Percentiles rank a stretch among this genome's conserved stretches.
phyloP scores from a whole-genome alignment of 2,329 filamentous ascomycete species.

The Hypoxylon sp. region DNA sequence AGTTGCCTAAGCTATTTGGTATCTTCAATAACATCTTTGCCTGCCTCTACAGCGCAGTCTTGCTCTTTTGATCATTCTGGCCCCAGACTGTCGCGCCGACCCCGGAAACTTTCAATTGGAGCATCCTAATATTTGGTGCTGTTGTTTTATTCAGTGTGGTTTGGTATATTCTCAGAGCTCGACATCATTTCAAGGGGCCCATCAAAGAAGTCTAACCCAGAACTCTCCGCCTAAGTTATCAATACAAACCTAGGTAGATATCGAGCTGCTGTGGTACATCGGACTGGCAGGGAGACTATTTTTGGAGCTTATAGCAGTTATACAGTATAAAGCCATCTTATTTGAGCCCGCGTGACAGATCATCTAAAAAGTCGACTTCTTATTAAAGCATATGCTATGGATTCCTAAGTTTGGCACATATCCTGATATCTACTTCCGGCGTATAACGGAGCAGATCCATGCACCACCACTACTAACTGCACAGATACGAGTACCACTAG shows the following conservation, averaged over 20 bases:
- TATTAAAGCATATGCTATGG: no score
- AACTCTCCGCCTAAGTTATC: no score
- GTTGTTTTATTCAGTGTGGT: conserved; percentile 55
- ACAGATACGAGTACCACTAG: conserved; percentile 5
- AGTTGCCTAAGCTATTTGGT: conserved; percentile 59
- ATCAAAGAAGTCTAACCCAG: conserved; percentile 39
- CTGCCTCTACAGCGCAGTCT: conserved; percentile 60
- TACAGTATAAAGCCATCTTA: no score
- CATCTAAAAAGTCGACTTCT: no score
- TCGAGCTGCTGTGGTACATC: neutral
- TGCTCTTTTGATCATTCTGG: conserved; percentile 68
- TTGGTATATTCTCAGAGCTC: conserved; percentile 56
- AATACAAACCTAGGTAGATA: neutral
- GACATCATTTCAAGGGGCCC: conserved; percentile 57
- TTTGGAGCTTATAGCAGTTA: no score
- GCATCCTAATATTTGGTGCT: conserved; percentile 53
- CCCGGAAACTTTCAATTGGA: conserved; percentile 57
- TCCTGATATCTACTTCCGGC: no score
- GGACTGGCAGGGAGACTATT: neutral
- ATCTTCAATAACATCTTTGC: conserved; percentile 63
- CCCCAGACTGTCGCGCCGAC: conserved; percentile 47
- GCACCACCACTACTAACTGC: neutral
- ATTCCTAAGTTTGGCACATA: no score
- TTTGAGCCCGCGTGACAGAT: no score
- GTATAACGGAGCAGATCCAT: conserved; percentile 6